Evolutionary conservation across 1,284 basidiomycete species (phyloP).

Genomic region (Abortiporus biennis): DNA sequence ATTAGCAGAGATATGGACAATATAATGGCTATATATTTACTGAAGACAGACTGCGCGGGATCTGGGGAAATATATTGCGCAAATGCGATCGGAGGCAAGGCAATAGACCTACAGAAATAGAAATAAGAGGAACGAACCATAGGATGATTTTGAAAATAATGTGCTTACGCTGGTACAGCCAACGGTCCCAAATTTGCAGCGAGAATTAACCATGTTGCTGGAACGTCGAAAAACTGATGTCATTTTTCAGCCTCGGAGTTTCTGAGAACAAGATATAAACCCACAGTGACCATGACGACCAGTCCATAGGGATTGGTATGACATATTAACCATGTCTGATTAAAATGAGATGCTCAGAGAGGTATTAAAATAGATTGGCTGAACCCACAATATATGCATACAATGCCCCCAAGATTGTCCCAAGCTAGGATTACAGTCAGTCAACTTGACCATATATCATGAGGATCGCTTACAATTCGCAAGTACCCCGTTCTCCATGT

Average conservation of each 20-base stretch:
- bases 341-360: neutral
- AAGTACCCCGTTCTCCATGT: slow-evolving; percentile 44
- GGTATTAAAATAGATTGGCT: neutral
- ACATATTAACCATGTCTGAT: slow-evolving; percentile 35
- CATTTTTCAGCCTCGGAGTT: neutral
- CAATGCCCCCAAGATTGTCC: slow-evolving; percentile 38
- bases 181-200: slow-evolving; percentile 34
- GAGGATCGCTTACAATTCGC: slow-evolving; percentile 30
- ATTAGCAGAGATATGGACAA: neutral
- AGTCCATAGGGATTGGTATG: slow-evolving; percentile 39
- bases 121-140: slow-evolving; percentile 2
- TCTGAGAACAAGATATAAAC: slow-evolving; percentile 8
- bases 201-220: slow-evolving; percentile 41
- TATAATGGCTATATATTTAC: slow-evolving; percentile 18
- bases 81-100: slow-evolving; percentile 40
- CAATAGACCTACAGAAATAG: slow-evolving; percentile 30
- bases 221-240: slow-evolving; percentile 36
- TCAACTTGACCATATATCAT: neutral
- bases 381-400: slow-evolving; percentile 38
- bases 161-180: slow-evolving; percentile 38
- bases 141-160: slow-evolving; percentile 1
- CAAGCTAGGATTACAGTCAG: slow-evolving; percentile 24
- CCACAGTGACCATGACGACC: slow-evolving; percentile 35
- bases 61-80: slow-evolving; percentile 29
- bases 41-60: slow-evolving; percentile 21